phyloP scores from a whole-genome alignment of 768 basidiomycete genomes.

The Xerocomellus chrysenteron region DNA sequence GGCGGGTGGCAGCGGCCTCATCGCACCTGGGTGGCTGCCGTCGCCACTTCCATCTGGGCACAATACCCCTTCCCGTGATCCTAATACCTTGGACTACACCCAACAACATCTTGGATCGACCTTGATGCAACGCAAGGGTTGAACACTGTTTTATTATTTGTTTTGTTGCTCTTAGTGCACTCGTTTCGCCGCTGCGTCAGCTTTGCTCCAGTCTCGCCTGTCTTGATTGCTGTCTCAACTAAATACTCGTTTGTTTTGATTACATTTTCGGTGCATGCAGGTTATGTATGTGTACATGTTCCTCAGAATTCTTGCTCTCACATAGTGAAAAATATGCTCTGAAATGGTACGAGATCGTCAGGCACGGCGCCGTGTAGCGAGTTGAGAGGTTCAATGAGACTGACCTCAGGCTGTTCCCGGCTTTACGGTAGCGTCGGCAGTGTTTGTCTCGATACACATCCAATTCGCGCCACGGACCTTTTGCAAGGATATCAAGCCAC shows the following conservation, averaged over 20 bases:
- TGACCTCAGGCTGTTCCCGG: too few relatives aligned
- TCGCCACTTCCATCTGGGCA: conserved; percentile 61
- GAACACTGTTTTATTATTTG: conserved; percentile 1
- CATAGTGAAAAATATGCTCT: conserved; percentile 8
- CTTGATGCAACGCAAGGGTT: conserved; percentile 29
- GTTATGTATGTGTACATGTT: conserved; percentile 18
- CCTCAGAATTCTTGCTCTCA: neutral
- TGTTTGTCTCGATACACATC: too few relatives aligned
- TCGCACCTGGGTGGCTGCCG: conserved; percentile 66
- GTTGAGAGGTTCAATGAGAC: too few relatives aligned
- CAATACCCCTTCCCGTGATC: conserved; percentile 38
- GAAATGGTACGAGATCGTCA: neutral
- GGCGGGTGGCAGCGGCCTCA: conserved; percentile 77
- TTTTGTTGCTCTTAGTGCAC: conserved; percentile 7
- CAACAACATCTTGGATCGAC: conserved; percentile 26
- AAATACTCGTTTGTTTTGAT: conserved; percentile 12
- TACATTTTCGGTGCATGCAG: conserved; percentile 5
- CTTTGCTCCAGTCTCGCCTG: neutral
- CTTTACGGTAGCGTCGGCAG: neutral
- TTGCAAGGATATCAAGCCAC: too few relatives aligned
- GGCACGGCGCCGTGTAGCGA: neutral
- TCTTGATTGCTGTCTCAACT: conserved; percentile 3
- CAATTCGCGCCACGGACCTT: too few relatives aligned
- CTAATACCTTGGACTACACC: conserved; percentile 25
- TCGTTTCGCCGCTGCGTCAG: neutral